Percentiles rank a stretch among this genome's conserved stretches.
phyloP scores from a whole-genome alignment of 805 yeast genomes.

The Scheffersomyces spartinae region DNA sequence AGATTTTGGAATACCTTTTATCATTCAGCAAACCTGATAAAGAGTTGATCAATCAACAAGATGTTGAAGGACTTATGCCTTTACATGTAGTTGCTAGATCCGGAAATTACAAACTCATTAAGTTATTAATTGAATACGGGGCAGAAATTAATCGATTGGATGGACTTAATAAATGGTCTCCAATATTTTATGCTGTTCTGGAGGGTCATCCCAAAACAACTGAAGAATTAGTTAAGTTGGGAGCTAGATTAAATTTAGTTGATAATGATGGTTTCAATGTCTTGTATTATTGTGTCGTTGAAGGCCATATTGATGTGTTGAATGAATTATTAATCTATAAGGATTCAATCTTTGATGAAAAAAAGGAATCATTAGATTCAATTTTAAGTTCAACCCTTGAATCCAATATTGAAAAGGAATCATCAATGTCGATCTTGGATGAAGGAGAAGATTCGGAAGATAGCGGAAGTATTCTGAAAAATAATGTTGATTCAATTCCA shows the following conservation, averaged over 20 bases:
- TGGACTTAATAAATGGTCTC: slow-evolving; percentile 87
- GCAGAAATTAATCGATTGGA: slow-evolving; percentile 68
- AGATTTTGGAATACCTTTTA: slow-evolving; percentile 55
- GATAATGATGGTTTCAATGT: slow-evolving; percentile 81
- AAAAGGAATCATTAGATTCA: too few relatives aligned
- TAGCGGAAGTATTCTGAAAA: slow-evolving; percentile 19
- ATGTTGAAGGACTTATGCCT: slow-evolving; percentile 85
- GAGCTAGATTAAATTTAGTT: slow-evolving; percentile 54
- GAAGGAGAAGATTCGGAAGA: slow-evolving; percentile 26
- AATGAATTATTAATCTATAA: slow-evolving; percentile 47
- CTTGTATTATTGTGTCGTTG: slow-evolving; percentile 83
- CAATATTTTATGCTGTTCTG: slow-evolving; percentile 79
- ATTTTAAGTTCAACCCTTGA: too few relatives aligned
- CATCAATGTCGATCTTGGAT: too few relatives aligned
- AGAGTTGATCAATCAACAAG: slow-evolving; percentile 35
- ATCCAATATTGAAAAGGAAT: too few relatives aligned
- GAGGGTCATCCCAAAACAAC: slow-evolving; percentile 74
- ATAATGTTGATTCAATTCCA: slow-evolving; percentile 64
- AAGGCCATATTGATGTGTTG: slow-evolving; percentile 79
- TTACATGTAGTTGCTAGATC: slow-evolving; percentile 81
- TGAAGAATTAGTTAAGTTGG: slow-evolving; percentile 53
- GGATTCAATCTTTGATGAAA: slow-evolving; percentile 14
- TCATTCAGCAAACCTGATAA: slow-evolving; percentile 18
- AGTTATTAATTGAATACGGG: slow-evolving; percentile 51
- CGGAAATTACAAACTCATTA: slow-evolving; percentile 63